Conservation (phyloP, 2,329 filamentous ascomycete genomes). For the Fusarium marasasianum region DNA sequence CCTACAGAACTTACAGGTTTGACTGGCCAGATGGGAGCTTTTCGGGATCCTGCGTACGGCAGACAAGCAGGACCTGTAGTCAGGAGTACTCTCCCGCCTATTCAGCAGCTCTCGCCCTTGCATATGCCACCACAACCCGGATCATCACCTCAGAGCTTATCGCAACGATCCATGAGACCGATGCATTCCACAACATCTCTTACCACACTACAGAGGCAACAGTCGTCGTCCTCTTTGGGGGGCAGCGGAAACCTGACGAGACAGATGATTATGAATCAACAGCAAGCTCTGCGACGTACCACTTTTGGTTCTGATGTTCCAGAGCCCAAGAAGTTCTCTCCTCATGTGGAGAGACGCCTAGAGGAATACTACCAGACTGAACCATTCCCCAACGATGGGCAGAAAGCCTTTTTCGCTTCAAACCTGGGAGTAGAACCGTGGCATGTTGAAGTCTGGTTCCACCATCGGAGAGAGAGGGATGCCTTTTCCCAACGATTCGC, state of each 20-base stretch:
- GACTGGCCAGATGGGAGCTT: slow-evolving; percentile 32
- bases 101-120: slow-evolving; percentile 36
- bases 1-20: slow-evolving; percentile 42
- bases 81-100: slow-evolving; percentile 20
- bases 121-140: slow-evolving; percentile 27
- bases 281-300: slow-evolving; percentile 53
- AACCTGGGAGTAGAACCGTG: slow-evolving; percentile 61
- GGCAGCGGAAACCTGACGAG: slow-evolving; percentile 47
- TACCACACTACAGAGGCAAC: slow-evolving; percentile 32
- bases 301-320: slow-evolving; percentile 52
- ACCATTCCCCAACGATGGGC: slow-evolving; percentile 58
- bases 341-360: slow-evolving; percentile 60
- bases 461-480: slow-evolving; percentile 62
- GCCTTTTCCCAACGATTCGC: slow-evolving; percentile 56
- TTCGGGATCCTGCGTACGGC: slow-evolving; percentile 32
- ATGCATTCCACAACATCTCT: slow-evolving; percentile 41
- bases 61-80: slow-evolving; percentile 17
- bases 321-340: slow-evolving; percentile 57
- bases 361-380: slow-evolving; percentile 63
- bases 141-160: slow-evolving; percentile 34
- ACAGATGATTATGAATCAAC: slow-evolving; percentile 57
- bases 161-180: slow-evolving; percentile 30
- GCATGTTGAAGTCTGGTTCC: slow-evolving; percentile 66
- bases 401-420: slow-evolving; percentile 63
- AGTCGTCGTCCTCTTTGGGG: slow-evolving; percentile 31